phyloP scores from a whole-genome alignment of 345 rosid genomes.

The Streptanthus diversifolius region DNA sequence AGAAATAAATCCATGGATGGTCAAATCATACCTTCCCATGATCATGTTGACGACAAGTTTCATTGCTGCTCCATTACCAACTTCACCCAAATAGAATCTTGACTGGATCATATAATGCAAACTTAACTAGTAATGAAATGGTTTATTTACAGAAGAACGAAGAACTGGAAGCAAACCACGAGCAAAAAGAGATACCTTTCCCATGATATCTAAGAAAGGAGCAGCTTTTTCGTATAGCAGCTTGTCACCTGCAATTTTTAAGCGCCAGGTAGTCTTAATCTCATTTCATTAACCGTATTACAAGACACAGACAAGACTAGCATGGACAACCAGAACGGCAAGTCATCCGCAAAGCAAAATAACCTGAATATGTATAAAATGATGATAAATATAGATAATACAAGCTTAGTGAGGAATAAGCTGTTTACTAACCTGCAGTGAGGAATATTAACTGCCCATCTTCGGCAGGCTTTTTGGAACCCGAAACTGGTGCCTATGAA shows the following conservation, averaged over 20 bases:
- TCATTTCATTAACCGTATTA: conserved; percentile 4
- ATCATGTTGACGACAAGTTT: conserved; percentile 96
- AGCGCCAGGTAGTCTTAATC: conserved; percentile 17
- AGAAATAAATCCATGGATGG: background rate
- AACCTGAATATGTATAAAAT: background rate
- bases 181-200: conserved; percentile 56
- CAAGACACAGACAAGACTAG: background rate
- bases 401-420: background rate
- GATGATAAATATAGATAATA: background rate
- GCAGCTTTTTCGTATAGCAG: conserved; percentile 58
- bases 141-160: background rate
- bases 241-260: conserved; percentile 64
- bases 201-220: conserved; percentile 78
- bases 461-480: conserved; percentile 92
- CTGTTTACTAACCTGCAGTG: conserved; percentile 59
- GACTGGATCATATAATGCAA: conserved; percentile 52
- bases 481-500: conserved; percentile 89
- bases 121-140: background rate
- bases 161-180: background rate
- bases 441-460: conserved; percentile 88
- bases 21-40: conserved; percentile 76
- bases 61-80: conserved; percentile 97
- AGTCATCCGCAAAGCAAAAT: background rate
- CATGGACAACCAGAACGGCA: background rate
- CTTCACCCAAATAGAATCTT: conserved; percentile 84